Evolutionary conservation across 768 basidiomycete genomes (phyloP).

Genomic region (Rhizopogon vesiculosus): DNA sequence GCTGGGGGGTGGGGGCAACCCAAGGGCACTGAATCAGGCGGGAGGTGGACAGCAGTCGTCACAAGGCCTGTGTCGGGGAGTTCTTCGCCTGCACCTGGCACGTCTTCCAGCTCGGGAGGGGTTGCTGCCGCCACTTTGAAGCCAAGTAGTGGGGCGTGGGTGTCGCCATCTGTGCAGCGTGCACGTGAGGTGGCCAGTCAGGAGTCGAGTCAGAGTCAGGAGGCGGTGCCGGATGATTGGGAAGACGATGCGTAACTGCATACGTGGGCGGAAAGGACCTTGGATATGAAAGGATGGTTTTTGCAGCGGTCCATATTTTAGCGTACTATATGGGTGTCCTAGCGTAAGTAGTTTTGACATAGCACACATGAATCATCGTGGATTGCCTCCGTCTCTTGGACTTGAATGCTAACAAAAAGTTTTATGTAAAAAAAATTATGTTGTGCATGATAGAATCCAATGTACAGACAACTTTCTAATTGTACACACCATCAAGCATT

Average conservation of each 20-base stretch:
- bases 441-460: no score
- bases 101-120: background rate
- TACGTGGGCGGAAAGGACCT: no score
- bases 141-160: conserved; percentile 12
- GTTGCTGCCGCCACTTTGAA: background rate
- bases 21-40: conserved; percentile 5
- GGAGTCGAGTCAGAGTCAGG: background rate
- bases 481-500: no score
- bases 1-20: background rate
- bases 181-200: conserved; percentile 1
- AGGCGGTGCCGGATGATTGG: conserved; percentile 48
- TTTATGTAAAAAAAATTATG: no score
- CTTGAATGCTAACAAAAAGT: no score
- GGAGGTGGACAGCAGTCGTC: conserved; percentile 16
- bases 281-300: background rate
- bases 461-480: no score
- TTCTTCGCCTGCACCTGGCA: background rate
- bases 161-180: conserved; percentile 15
- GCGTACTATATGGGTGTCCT: no score
- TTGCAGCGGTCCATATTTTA: background rate
- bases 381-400: no score
- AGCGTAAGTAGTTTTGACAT: no score
- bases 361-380: no score
- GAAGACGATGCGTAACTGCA: conserved; percentile 41
- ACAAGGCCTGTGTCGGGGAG: conserved; percentile 8